Evolutionary conservation across 2,329 filamentous ascomycete species (phyloP).

Genomic region (Polytolypa hystricis): DNA sequence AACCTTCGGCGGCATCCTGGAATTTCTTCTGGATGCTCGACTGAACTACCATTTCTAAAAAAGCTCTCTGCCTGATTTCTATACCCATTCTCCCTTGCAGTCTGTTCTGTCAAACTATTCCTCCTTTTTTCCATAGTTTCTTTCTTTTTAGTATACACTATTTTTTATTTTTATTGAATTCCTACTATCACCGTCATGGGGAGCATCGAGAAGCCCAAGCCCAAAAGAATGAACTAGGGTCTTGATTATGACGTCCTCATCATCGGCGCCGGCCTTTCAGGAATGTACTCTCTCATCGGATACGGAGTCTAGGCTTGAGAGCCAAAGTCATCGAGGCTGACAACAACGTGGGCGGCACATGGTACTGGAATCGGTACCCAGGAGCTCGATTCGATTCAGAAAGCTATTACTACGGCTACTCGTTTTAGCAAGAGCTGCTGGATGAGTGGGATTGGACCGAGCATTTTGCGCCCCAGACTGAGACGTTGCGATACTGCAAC

Average conservation of each 20-base stretch:
- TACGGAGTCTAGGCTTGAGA: slow-evolving; percentile 27
- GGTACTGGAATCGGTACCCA: slow-evolving; percentile 37
- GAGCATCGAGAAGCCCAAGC: too few relatives aligned
- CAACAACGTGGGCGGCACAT: slow-evolving; percentile 31
- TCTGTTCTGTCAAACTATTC: too few relatives aligned
- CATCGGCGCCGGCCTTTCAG: slow-evolving; percentile 31
- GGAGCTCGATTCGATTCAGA: slow-evolving; percentile 33
- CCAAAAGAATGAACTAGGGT: neutral
- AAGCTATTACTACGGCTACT: slow-evolving; percentile 19
- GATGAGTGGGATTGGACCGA: slow-evolving; percentile 15
- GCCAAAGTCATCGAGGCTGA: slow-evolving; percentile 31
- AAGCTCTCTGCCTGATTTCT: too few relatives aligned
- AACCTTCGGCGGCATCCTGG: too few relatives aligned
- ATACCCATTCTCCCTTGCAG: too few relatives aligned
- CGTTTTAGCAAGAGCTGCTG: slow-evolving; percentile 17
- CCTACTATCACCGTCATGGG: too few relatives aligned
- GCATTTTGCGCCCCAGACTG: slow-evolving; percentile 14
- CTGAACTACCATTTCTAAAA: too few relatives aligned
- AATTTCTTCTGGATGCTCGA: too few relatives aligned
- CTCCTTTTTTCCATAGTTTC: too few relatives aligned
- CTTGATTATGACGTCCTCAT: slow-evolving; percentile 26
- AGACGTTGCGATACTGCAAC: slow-evolving; percentile 20
- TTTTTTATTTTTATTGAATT: too few relatives aligned
- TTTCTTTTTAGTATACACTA: too few relatives aligned
- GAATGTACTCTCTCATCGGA: slow-evolving; percentile 27